Evolutionary conservation across 495 filamentous ascomycete species (phyloP).

Genomic region (Neohortaea acidophila): DNA sequence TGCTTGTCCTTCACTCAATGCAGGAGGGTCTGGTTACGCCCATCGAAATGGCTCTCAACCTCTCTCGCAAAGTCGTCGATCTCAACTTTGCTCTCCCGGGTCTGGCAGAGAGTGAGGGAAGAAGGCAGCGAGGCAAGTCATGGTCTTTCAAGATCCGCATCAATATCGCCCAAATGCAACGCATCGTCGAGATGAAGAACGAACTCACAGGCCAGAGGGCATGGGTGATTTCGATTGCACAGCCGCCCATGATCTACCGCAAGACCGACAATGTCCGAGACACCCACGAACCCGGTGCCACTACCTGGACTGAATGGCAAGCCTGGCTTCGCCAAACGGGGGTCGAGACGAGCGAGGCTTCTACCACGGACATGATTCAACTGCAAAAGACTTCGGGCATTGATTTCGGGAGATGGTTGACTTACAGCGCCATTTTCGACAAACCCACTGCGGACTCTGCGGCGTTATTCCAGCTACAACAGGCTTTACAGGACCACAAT

Average conservation of each 20-base stretch:
- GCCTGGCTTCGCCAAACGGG: constrained; percentile 65
- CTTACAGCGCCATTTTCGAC: constrained; percentile 24
- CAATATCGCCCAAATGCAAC: constrained; percentile 46
- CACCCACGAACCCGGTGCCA: constrained; percentile 28
- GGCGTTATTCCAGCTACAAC: constrained; percentile 25
- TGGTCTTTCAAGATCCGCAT: constrained; percentile 33
- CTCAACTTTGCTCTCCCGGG: constrained; percentile 18
- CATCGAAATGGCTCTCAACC: constrained; percentile 23
- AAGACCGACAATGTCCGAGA: constrained; percentile 31
- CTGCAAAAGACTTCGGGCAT: constrained; percentile 47
- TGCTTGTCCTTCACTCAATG: constrained; percentile 37
- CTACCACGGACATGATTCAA: constrained; percentile 32
- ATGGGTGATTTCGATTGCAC: constrained; percentile 45
- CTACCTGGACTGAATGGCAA: constrained; percentile 49
- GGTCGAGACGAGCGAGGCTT: constrained; percentile 36
- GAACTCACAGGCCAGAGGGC: constrained; percentile 22
- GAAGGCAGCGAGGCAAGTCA: neutral
- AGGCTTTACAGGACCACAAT: constrained; percentile 60
- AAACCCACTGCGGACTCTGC: constrained; percentile 14
- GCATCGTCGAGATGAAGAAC: constrained; percentile 33
- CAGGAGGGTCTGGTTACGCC: neutral
- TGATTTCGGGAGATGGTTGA: constrained; percentile 53
- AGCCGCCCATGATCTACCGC: constrained; percentile 50
- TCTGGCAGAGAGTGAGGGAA: neutral
- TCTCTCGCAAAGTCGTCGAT: constrained; percentile 22